Evolutionary conservation across 352 stramenopile species (phyloP), one percentile per base, ranked within the genome.

Genomic region (Globisporangium rhizosaccharum): DNA sequence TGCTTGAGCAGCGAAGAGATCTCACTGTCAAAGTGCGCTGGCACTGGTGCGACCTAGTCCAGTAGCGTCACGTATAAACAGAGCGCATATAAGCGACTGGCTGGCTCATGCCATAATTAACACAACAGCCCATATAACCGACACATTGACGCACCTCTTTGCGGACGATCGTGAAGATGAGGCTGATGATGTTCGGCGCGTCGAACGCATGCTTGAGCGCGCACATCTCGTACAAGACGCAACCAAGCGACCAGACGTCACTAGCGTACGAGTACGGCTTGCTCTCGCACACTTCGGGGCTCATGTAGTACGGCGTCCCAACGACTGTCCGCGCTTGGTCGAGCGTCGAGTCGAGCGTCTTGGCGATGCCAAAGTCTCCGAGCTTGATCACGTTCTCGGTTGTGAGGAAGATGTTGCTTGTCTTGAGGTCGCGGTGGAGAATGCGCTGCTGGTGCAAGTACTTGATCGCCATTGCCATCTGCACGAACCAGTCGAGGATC

Each of bases 251-350:
- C 92, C 93, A 98, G 23, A 98, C 77, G 58, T 98, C 94, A 62
- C 82, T 96, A 28, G 87, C 76, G 62, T 94, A 94, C 49, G 88
- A 92, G 73, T 98, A 98, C 10, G 89, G 85, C 47, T 94, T 88
- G 72, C 84, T 92, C 72, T 96, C 84, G 62, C 88, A 97, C 44
- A 98, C 88, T 67, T 98, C 92, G 10, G 92, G 92, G 51, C 85
- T 96, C 82, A 97, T 97, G 64, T 97, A 98, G 70, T 97, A 97
- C 0, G 92, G 92, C 20, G 92, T 98, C 26, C 92, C 92, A 26
- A 97, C 88, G 37, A 96, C 82, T 0, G 90, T 98, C 49, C 82
- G 81, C 11, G 91, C 91, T 50, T 97, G 82, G 63, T 92, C 82
- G 52, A 92, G 70, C 9, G 82, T 93, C 20, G 84, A 90, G 56